Percentiles rank a stretch among this genome's conserved stretches.
phyloP scores from a whole-genome alignment of 768 basidiomycete genomes.

The Pleurotus giganteus region DNA sequence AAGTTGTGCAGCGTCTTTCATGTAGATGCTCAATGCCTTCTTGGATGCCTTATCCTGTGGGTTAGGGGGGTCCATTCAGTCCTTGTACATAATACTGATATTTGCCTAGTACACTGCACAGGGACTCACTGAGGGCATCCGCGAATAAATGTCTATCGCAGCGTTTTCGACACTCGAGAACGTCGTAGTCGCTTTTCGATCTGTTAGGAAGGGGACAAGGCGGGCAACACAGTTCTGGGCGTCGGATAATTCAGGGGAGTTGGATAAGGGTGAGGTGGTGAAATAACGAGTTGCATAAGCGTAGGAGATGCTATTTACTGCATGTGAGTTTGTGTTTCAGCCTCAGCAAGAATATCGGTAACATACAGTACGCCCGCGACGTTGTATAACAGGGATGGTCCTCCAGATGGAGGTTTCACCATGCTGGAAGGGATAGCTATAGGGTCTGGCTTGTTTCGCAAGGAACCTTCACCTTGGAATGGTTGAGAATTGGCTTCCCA shows the following conservation, averaged over 20 bases:
- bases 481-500: conserved; percentile 47
- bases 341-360: not conserved
- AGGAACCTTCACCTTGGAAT: conserved; percentile 9
- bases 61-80: conserved; percentile 8
- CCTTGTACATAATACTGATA: not conserved
- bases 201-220: conserved; percentile 63
- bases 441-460: conserved; percentile 39
- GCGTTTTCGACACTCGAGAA: conserved; percentile 49
- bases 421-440: conserved; percentile 47
- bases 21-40: conserved; percentile 48
- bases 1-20: conserved; percentile 53
- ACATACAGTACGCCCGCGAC: conserved; percentile 66
- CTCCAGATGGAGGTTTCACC: conserved; percentile 33
- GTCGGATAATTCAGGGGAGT: conserved; percentile 43
- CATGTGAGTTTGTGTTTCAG: conserved; percentile 4
- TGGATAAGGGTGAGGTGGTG: conserved; percentile 54
- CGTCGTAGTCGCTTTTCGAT: conserved; percentile 55
- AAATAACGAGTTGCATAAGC: conserved; percentile 64
- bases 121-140: conserved; percentile 49
- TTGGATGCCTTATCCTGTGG: conserved; percentile 34
- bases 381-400: conserved; percentile 62
- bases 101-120: too few species aligned
- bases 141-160: conserved; percentile 67
- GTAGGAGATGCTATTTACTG: conserved; percentile 57
- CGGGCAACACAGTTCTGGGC: conserved; percentile 46